Conservation (phyloP, 2,329 filamentous ascomycete species). For the Penicillium psychrosexuale region DNA sequence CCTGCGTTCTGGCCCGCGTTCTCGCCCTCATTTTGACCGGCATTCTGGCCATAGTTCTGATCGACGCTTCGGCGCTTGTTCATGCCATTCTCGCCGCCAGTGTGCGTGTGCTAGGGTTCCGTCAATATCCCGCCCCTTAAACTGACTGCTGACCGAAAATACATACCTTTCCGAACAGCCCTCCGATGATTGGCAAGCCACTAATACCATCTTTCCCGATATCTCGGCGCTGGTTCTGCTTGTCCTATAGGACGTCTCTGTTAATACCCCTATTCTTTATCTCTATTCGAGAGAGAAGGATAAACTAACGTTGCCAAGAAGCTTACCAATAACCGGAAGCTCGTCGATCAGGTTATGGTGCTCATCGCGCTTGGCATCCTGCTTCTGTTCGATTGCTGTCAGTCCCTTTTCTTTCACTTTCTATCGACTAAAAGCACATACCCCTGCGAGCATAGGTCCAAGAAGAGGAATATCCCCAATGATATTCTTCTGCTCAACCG, state of each 20-base stretch:
- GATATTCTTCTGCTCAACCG: slow-evolving; percentile 6
- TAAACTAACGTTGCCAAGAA: slow-evolving; percentile 11
- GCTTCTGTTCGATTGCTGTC: background rate
- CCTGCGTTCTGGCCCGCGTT: background rate
- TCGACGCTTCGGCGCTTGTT: background rate
- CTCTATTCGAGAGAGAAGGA: background rate
- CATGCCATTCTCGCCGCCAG: slow-evolving; percentile 7
- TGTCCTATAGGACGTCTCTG: slow-evolving; percentile 1
- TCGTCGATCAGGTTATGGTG: slow-evolving; percentile 8
- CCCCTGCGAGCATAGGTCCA: slow-evolving; percentile 4
- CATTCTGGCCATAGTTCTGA: slow-evolving; percentile 11
- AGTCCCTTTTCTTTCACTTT: background rate
- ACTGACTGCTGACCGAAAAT: background rate
- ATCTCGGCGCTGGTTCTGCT: background rate
- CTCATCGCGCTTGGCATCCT: background rate
- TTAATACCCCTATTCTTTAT: background rate
- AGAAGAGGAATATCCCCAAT: slow-evolving; percentile 7
- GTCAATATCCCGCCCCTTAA: background rate
- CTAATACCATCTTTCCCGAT: background rate
- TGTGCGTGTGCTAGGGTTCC: slow-evolving; percentile 1
- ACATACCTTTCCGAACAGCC: slow-evolving; percentile 4
- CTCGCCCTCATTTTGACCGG: slow-evolving; percentile 5
- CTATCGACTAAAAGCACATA: slow-evolving; percentile 2
- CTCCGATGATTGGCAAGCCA: slow-evolving; percentile 3
- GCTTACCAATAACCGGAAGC: slow-evolving; percentile 1